These are phyloP conservation scores for Tillandsia fasciculata DNA, from an alignment of 176 grass and related monocot genomes.

Conservation along the genomic window DNA sequence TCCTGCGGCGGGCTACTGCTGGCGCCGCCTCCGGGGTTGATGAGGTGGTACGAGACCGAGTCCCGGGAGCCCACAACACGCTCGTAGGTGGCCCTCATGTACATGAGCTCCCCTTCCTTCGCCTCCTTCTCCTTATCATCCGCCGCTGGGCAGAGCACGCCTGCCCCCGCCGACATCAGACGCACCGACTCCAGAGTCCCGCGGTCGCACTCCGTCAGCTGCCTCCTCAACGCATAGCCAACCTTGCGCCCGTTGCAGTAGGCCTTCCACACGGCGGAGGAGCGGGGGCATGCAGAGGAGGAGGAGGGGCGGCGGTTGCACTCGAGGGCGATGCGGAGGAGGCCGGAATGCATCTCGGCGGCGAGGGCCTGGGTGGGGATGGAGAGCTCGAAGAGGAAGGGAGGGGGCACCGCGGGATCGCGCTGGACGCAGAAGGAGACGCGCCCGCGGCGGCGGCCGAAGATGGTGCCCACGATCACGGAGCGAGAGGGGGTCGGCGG, in stretches of 20 bases:
- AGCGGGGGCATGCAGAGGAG: not conserved
- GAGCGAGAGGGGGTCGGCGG: conserved; percentile 10
- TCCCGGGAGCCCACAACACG: conserved; percentile 42
- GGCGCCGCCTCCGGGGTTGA: conserved; percentile 13
- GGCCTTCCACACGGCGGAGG: conserved; percentile 26
- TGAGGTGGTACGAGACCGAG: conserved; percentile 49
- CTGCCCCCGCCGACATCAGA: conserved; percentile 30
- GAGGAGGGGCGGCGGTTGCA: conserved; percentile 25
- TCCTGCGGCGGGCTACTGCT: conserved; percentile 33
- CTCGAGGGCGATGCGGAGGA: conserved; percentile 46
- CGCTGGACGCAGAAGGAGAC: conserved; percentile 61
- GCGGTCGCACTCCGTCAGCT: conserved; percentile 25
- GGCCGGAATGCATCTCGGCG: conserved; percentile 33
- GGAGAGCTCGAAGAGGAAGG: conserved; percentile 57
- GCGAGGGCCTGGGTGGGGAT: conserved; percentile 36
- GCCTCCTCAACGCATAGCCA: conserved; percentile 28
- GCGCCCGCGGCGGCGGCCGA: conserved; percentile 29
- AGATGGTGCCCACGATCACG: conserved; percentile 50
- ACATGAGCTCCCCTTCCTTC: conserved; percentile 23
- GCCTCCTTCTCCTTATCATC: not conserved
- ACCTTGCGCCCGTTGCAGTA: conserved; percentile 41
- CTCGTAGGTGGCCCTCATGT: conserved; percentile 51
- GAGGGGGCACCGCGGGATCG: conserved; percentile 32
- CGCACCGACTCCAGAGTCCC: conserved; percentile 36
- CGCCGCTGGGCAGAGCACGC: conserved; percentile 13